Evolutionary conservation across 2,329 filamentous ascomycete genomes (phyloP).

Genomic region (Penicillium sp.): DNA sequence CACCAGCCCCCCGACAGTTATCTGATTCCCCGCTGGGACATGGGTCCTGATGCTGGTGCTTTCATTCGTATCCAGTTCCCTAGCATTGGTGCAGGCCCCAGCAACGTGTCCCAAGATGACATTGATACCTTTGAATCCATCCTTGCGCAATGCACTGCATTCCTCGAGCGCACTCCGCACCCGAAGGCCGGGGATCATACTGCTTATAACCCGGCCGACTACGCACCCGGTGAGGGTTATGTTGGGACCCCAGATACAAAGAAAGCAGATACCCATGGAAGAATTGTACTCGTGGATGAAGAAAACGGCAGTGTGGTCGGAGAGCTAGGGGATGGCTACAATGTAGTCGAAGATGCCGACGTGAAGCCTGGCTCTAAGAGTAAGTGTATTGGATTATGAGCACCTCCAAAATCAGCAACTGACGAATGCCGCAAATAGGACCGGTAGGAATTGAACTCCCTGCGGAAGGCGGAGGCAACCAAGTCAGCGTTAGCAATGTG

Average conservation of each 20-base stretch:
- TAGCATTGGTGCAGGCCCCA: slow-evolving; percentile 61
- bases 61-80: slow-evolving; percentile 95
- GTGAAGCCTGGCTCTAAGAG: slow-evolving; percentile 89
- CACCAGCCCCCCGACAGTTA: slow-evolving; percentile 92
- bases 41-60: slow-evolving; percentile 81
- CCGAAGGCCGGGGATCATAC: slow-evolving; percentile 41
- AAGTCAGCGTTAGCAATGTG: slow-evolving; percentile 48
- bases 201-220: slow-evolving; percentile 77
- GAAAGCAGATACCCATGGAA: slow-evolving; percentile 54
- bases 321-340: slow-evolving; percentile 78
- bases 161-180: slow-evolving; percentile 77
- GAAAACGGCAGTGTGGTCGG: slow-evolving; percentile 95
- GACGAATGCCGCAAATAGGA: slow-evolving; percentile 30
- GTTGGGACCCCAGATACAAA: slow-evolving; percentile 44
- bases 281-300: slow-evolving; percentile 91
- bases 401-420: slow-evolving; percentile 1
- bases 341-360: slow-evolving; percentile 71
- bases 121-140: slow-evolving; percentile 97
- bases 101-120: slow-evolving; percentile 77
- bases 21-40: slow-evolving; percentile 90
- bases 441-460: slow-evolving; percentile 51
- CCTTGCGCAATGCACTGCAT: slow-evolving; percentile 93
- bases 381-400: slow-evolving; percentile 44
- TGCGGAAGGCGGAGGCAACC: slow-evolving; percentile 46
- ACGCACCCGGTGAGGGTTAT: slow-evolving; percentile 76